Evolutionary conservation across 495 filamentous ascomycete species (phyloP).

Genomic region (Aspergillus funiculosus): DNA sequence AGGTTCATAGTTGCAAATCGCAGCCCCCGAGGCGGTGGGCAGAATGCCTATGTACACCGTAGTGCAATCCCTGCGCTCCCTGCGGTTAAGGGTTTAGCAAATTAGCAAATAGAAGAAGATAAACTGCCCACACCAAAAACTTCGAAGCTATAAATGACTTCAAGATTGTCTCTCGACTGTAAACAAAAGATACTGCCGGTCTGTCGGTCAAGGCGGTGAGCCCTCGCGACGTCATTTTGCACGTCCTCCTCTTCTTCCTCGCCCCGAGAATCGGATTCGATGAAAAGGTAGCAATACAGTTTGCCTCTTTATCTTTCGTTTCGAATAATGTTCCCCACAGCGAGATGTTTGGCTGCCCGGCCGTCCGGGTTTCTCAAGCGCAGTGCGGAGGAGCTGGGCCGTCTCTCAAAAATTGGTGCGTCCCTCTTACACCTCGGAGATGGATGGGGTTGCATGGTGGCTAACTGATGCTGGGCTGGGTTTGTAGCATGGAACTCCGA

Average conservation of each 20-base stretch:
- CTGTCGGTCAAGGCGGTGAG: not conserved
- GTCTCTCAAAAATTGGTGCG: conserved; percentile 54
- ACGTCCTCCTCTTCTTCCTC: not conserved
- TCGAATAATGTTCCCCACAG: conserved; percentile 42
- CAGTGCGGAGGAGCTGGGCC: conserved; percentile 59
- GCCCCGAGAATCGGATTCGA: not conserved
- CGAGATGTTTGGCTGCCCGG: conserved; percentile 42
- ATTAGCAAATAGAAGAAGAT: too few relatives aligned
- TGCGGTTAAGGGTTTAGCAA: too few relatives aligned
- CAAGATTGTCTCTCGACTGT: too few relatives aligned
- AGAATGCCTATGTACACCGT: too few relatives aligned
- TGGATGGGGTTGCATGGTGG: not conserved
- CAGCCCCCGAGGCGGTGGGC: too few relatives aligned
- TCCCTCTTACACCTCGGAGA: not conserved
- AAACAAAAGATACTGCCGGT: not conserved
- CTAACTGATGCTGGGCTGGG: conserved; percentile 7
- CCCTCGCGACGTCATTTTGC: conserved; percentile 1
- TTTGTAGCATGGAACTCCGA: conserved; percentile 46
- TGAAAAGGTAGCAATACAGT: too few relatives aligned
- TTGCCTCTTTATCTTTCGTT: not conserved
- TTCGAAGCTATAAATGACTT: too few relatives aligned
- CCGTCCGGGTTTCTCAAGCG: conserved; percentile 53
- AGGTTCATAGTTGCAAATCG: too few relatives aligned
- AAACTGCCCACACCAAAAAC: too few relatives aligned
- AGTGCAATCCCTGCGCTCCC: too few relatives aligned